Base-by-base conservation (phyloP, 2,329 filamentous ascomycete genomes). In the Fusarium zealandicum region DNA sequence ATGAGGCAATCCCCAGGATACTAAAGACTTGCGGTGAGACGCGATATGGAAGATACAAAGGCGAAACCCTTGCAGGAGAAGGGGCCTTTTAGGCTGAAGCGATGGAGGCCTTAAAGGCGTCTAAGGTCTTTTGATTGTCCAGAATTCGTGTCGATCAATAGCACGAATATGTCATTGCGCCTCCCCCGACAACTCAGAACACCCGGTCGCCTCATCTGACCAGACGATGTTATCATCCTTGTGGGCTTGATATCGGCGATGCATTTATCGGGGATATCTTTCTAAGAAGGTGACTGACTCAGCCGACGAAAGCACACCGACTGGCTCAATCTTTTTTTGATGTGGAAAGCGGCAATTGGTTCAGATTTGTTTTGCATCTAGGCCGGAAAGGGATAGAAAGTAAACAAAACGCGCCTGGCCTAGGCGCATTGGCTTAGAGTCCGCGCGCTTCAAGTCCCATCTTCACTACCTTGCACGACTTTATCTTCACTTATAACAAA, bases 381-480 rank as follows among this genome's bases (percentile, higher is more conserved):
- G 63, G 55, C 74, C 67, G 18, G 59, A 73, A 70, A 30, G 52
- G 67, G 71, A 63, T 57, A 65, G 22, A 56, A 72, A 77, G 76
- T 78, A 78, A 78, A 78, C 76, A 78, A 74, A 68, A 71, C 70
- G 67, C 69, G 69, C 65, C 57, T 63, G 52, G 66, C 62, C 60
- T 61, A 36, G 55, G 41, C 43, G 38, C 39, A 57, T 18, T 32
- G 35, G 58, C 54, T 64, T 54, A 64, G 43, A 63, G 47, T 36
- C 17, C 53, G 55, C 64, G 57, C 64, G 64, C 54, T 61, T 37
- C 52, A 57, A 59, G 22, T 57, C 45, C 53, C 46, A 42, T 51
- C 47, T 44, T 59, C 47, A 59, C 45, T 46, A 47, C 57, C 47
- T 50, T 44, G 42, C 30, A 48, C 49, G 40, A 49, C 51, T 57